A percentile compares a stretch with the other conserved stretches of the same genome.
These are phyloP conservation scores for Kewa caespitosa DNA, from an alignment of 179 eudicot genomes.

Conservation along the genomic window DNA sequence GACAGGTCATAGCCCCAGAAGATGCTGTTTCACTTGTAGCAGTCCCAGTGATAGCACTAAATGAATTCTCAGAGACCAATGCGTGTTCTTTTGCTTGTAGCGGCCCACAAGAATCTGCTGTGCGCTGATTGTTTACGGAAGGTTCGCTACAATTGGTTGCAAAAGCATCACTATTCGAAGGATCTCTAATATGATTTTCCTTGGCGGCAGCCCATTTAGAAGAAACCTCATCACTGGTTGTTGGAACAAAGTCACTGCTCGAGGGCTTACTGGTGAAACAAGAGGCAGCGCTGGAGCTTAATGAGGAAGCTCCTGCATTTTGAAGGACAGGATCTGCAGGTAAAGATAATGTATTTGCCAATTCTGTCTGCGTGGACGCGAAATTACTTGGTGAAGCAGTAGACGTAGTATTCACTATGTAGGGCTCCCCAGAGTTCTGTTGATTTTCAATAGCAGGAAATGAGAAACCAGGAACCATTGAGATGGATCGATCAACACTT, in stretches of 20 bases:
- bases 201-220: conserved; percentile 28
- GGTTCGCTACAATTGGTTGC: conserved; percentile 24
- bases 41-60: conserved; percentile 21
- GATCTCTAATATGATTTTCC: conserved; percentile 19
- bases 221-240: conserved; percentile 28
- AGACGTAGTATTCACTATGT: conserved; percentile 32
- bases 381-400: conserved; percentile 21
- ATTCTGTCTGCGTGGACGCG: conserved; percentile 21
- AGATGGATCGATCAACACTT: conserved; percentile 70
- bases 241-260: conserved; percentile 16
- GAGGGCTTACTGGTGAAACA: conserved; percentile 26
- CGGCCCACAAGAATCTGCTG: conserved; percentile 26
- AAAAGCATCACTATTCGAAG: conserved; percentile 27
- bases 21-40: conserved; percentile 19
- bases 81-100: conserved; percentile 19
- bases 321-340: conserved; percentile 24
- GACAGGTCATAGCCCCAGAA: conserved; percentile 32
- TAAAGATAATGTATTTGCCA: conserved; percentile 31
- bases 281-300: conserved; percentile 13
- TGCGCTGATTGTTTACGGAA: conserved; percentile 19
- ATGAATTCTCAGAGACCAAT: conserved; percentile 21
- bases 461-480: conserved; percentile 61
- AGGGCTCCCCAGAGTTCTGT: conserved; percentile 40
- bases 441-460: conserved; percentile 45
- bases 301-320: conserved; percentile 16